Evolutionary conservation across 306 rosid species (phyloP), one percentile per base, ranked within the genome.

Genomic region (Malus orientalis): DNA sequence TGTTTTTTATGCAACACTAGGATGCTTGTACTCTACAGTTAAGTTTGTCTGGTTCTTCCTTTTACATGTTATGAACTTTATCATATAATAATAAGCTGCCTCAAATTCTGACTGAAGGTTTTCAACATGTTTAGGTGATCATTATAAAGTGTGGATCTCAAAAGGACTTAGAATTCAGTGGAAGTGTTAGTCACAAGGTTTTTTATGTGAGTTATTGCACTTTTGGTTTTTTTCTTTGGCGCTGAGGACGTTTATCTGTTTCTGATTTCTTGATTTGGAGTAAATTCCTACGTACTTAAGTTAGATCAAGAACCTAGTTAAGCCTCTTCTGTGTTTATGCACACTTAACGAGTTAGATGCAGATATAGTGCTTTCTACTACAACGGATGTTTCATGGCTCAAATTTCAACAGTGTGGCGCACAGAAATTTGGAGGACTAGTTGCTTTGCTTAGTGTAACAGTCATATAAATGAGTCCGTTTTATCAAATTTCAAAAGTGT

Each of bases 21-120:
- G 84, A 82, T 82, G 88, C 85, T 75, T 88, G 78, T 81, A 91
- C 78, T 90, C 94, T 20, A 81, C 71, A 69, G 97, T 93, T 85
- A 78, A 42, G 91, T 85, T 74, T 30, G 72, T 69, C 15, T 51
- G 36, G 57, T 66, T 65, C 33, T 73, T 74, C 33, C 74, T 79
- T 45, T 15, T 69, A 53, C 80, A 69, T 80, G 67, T 60, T 45
- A n/a, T 57, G 29, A 57, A 57, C 62, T 19, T n/a, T 20, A 57
- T 57, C 55, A 4, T 49, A 49, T 53, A 16, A 67, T 68, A 27
- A 69, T 54, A 61, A 33, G 75, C 38, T 63, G 49, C 40, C 47
- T 62, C 75, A 59, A 6, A 51, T 66, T 73, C 25, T 84, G 67
- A 82, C 62, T 59, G 18, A 47, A 74, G 62, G 62, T 64, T 75